Evolutionary conservation across 352 stramenopile species (phyloP).

Genomic region (Pythium aristosporum): DNA sequence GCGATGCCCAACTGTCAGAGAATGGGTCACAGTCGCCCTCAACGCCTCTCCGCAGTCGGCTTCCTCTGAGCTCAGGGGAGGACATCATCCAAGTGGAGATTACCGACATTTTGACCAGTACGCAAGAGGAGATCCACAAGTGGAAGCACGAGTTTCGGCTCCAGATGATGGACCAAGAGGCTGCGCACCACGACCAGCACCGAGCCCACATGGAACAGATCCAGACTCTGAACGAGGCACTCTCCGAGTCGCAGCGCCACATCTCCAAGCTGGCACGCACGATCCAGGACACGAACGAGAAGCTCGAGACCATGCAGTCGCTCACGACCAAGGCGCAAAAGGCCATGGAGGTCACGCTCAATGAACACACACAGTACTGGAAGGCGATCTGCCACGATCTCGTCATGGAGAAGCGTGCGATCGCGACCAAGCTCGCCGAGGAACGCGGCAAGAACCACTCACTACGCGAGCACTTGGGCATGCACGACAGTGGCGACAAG

Average conservation of each 20-base stretch:
- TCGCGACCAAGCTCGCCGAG: constrained; percentile 26
- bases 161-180: constrained; percentile 31
- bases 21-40: constrained; percentile 10
- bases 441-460: constrained; percentile 29
- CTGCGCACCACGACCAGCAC: constrained; percentile 23
- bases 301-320: constrained; percentile 23
- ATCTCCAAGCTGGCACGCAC: constrained; percentile 22
- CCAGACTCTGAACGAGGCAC: constrained; percentile 18
- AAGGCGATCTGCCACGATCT: constrained; percentile 30
- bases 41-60: constrained; percentile 1
- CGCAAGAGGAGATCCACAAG: constrained; percentile 25
- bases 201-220: constrained; percentile 26
- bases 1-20: neutral
- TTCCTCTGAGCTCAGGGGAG: constrained; percentile 9
- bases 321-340: constrained; percentile 23
- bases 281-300: constrained; percentile 24
- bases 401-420: constrained; percentile 24
- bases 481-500: constrained; percentile 19
- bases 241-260: constrained; percentile 22
- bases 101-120: constrained; percentile 27
- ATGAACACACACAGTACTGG: constrained; percentile 30
- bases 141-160: constrained; percentile 31
- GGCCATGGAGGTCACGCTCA: constrained; percentile 27
- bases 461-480: constrained; percentile 26
- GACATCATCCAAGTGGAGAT: constrained; percentile 33